Conservation (phyloP, 345 rosid species). For the Cardamine resedifolia region DNA sequence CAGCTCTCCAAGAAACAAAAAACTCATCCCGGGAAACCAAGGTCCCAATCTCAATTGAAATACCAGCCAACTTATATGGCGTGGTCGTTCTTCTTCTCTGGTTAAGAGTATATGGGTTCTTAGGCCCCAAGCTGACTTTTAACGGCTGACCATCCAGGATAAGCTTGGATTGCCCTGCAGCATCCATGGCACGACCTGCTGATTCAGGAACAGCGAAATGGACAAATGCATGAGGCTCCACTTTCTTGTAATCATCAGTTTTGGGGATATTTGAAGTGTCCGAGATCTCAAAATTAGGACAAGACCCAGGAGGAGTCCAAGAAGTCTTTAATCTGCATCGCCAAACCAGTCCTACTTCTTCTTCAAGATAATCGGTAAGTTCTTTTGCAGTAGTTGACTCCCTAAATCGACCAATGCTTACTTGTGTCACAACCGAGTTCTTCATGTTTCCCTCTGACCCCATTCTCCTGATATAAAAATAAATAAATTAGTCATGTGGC, state of each 20-base stretch:
- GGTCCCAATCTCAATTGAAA: slow-evolving; percentile 64
- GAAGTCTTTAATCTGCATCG: slow-evolving; percentile 84
- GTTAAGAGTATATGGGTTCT: slow-evolving; percentile 59
- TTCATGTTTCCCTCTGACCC: slow-evolving; percentile 40
- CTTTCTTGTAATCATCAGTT: slow-evolving; percentile 50
- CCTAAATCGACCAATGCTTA: slow-evolving; percentile 76
- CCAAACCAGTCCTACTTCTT: slow-evolving; percentile 60
- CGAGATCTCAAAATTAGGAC: slow-evolving; percentile 55
- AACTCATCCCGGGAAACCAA: slow-evolving; percentile 54
- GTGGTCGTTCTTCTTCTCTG: slow-evolving; percentile 57
- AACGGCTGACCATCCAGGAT: slow-evolving; percentile 44
- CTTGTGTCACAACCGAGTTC: slow-evolving; percentile 64
- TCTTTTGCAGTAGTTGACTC: slow-evolving; percentile 54
- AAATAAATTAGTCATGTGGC: slow-evolving; percentile 7
- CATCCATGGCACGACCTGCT: slow-evolving; percentile 46
- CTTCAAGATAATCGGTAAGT: slow-evolving; percentile 57
- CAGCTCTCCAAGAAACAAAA: slow-evolving; percentile 61
- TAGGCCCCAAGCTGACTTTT: slow-evolving; percentile 75
- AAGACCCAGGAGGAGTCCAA: slow-evolving; percentile 81
- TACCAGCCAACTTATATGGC: slow-evolving; percentile 60
- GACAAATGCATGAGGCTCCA: slow-evolving; percentile 85
- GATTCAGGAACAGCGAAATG: slow-evolving; percentile 67
- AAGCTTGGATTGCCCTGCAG: slow-evolving; percentile 52
- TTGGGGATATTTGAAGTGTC: slow-evolving; percentile 35
- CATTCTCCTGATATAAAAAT: slow-evolving; percentile 29